A percentile compares a stretch with the other conserved stretches of the same genome.
These are phyloP conservation scores for Leishmania lainsoni DNA, from an alignment of 208 protist species.

Conservation along the genomic window DNA sequence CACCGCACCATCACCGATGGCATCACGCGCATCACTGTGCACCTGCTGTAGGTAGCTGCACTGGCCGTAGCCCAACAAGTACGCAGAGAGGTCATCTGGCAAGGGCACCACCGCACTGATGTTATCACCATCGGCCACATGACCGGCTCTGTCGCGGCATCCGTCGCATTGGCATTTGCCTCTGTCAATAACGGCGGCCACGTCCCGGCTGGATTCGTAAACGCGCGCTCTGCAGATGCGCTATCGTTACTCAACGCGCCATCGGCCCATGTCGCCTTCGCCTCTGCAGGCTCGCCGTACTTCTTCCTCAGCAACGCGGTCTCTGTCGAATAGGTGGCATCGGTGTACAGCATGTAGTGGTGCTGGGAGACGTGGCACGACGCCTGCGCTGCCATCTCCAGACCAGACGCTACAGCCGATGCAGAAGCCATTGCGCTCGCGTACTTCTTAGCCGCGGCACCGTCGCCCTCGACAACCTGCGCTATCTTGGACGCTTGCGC, in stretches of 20 bases:
- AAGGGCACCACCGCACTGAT: too few relatives aligned
- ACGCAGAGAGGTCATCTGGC: not conserved
- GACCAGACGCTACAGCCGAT: not conserved
- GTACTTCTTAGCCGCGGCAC: too few relatives aligned
- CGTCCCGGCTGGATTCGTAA: not conserved
- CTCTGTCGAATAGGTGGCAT: too few relatives aligned
- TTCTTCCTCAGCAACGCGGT: too few relatives aligned
- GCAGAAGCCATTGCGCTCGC: not conserved
- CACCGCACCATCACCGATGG: not conserved
- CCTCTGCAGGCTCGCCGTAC: too few relatives aligned
- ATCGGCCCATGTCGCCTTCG: too few relatives aligned
- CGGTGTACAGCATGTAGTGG: conserved; percentile 3
- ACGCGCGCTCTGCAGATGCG: not conserved
- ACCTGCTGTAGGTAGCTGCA: not conserved
- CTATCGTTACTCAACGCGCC: too few relatives aligned
- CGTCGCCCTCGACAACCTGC: not conserved
- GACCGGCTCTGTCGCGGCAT: too few relatives aligned
- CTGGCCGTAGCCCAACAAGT: not conserved
- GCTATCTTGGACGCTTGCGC: not conserved
- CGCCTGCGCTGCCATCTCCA: not conserved
- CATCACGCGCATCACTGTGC: not conserved
- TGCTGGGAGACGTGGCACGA: not conserved
- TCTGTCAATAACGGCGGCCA: not conserved
- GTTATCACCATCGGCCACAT: too few relatives aligned
- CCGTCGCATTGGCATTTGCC: too few relatives aligned